A percentile compares a stretch with the other conserved stretches of the same genome.
phyloP scores from a whole-genome alignment of 352 stramenopile genomes.

The Pythium insidiosum region DNA sequence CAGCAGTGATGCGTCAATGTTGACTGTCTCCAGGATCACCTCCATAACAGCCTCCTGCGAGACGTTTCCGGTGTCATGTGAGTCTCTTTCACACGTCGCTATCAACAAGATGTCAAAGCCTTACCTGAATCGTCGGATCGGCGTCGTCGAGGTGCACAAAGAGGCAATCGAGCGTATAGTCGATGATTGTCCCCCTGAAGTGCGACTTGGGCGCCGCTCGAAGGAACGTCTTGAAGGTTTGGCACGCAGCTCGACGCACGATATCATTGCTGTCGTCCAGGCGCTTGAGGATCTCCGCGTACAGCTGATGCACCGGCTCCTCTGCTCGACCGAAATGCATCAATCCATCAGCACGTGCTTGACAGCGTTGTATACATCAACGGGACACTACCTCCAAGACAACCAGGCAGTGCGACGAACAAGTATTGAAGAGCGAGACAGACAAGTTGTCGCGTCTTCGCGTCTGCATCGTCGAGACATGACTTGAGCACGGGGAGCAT shows the following conservation, averaged over 20 bases:
- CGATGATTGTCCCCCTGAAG: slow-evolving; percentile 84
- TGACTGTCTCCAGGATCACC: slow-evolving; percentile 57
- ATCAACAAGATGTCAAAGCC: background rate
- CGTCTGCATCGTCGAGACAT: slow-evolving; percentile 82
- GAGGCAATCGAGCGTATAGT: slow-evolving; percentile 87
- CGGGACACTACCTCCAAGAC: slow-evolving; percentile 48
- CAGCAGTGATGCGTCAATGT: slow-evolving; percentile 45
- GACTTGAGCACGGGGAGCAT: slow-evolving; percentile 87
- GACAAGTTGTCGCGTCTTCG: slow-evolving; percentile 83
- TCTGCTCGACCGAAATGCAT: too few species aligned
- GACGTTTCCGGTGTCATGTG: background rate
- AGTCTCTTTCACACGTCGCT: background rate
- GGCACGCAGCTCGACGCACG: slow-evolving; percentile 81
- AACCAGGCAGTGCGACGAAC: slow-evolving; percentile 72
- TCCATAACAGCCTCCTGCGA: slow-evolving; percentile 52
- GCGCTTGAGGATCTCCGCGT: slow-evolving; percentile 89
- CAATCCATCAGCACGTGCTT: too few species aligned
- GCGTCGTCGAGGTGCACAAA: slow-evolving; percentile 90
- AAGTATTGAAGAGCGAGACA: slow-evolving; percentile 85
- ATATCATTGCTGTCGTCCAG: slow-evolving; percentile 89
- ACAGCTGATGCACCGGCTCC: slow-evolving; percentile 87
- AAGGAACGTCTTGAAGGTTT: slow-evolving; percentile 86
- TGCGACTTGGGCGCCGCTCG: slow-evolving; percentile 73
- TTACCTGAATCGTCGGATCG: slow-evolving; percentile 77
- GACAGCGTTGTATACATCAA: too few species aligned